Base-by-base conservation (phyloP, 2,329 filamentous ascomycete genomes). In the Xylariaceae sp. region DNA sequence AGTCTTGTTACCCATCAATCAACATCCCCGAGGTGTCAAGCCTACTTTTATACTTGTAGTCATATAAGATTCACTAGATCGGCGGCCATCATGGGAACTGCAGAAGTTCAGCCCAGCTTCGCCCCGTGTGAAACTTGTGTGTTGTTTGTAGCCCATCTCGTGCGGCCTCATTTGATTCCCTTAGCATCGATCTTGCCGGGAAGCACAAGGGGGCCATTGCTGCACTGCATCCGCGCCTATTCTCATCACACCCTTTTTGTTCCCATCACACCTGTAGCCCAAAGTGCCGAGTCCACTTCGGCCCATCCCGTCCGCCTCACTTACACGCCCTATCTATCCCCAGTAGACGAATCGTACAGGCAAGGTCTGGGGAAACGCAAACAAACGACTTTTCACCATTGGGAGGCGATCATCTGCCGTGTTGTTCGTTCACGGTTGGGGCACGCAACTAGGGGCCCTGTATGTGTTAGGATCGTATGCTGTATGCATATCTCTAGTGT, bases 271-370 rank as follows among this genome's bases (percentile, higher is more conserved):
- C 57, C 55, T 63, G 62, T 66, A 62, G 61, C 64, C 65, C 55
- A 51, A 30, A 30, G 64, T 63, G 63, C 62, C 64, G 63, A 65
- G 65, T 64, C 65, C 66, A 58, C 64, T 65, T 63, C 60, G 61
- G 60, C 64, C 65, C 66, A 62, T 53, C 58, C 62, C 62, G 67
- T 67, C 65, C 68, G 68, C 68, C 68, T 70, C 68, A 69, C 68
- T 70, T 69, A 62, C 57, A 61, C 66, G 68, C 68, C 68, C 68
- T 65, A 56, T 69, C 69, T 69, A 18, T 57, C 51, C 42, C 23
- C 44, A 6, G 50, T 51, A 59, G 52, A 54, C 59, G 62, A 64
- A 64, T 64, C 55, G 57, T 56, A 57, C 59, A 30, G 51, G 44
- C 34, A 45, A 53, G 13, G 44, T 54, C 51, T 18, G 13, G 30